phyloP scores from a whole-genome alignment of 177 flowering plant genomes.

The Telopea speciosissima region DNA sequence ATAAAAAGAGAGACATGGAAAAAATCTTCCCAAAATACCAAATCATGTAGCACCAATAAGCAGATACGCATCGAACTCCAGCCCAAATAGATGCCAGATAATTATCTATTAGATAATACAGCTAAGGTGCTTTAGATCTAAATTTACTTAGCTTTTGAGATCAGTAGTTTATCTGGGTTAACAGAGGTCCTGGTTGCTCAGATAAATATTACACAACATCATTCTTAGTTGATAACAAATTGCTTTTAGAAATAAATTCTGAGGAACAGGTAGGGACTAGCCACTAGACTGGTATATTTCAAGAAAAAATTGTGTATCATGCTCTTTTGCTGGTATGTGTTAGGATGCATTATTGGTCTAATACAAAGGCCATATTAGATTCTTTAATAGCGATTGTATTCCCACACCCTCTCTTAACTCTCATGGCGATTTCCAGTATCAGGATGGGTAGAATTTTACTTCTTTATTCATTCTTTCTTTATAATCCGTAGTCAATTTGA shows the following conservation, averaged over 20 bases:
- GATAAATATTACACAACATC: not conserved
- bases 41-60: not conserved
- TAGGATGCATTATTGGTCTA: not conserved
- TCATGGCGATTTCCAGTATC: not conserved
- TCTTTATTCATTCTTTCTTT: too few species aligned
- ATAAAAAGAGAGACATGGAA: not conserved
- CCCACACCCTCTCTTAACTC: not conserved
- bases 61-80: not conserved
- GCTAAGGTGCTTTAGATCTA: not conserved
- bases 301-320: too few species aligned
- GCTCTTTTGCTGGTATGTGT: too few species aligned
- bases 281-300: not conserved
- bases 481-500: not conserved
- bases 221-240: not conserved
- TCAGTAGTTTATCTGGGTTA: not conserved
- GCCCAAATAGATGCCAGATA: too few species aligned
- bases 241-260: not conserved
- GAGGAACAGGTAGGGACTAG: not conserved
- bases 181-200: not conserved
- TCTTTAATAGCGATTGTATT: not conserved
- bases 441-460: not conserved
- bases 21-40: not conserved
- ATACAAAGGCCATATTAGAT: not conserved
- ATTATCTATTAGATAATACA: too few species aligned
- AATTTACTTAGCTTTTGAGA: not conserved